Percentiles rank a stretch among this genome's conserved stretches.
Conservation (phyloP, 2,329 filamentous ascomycete genomes). For the Calonectria montana region DNA sequence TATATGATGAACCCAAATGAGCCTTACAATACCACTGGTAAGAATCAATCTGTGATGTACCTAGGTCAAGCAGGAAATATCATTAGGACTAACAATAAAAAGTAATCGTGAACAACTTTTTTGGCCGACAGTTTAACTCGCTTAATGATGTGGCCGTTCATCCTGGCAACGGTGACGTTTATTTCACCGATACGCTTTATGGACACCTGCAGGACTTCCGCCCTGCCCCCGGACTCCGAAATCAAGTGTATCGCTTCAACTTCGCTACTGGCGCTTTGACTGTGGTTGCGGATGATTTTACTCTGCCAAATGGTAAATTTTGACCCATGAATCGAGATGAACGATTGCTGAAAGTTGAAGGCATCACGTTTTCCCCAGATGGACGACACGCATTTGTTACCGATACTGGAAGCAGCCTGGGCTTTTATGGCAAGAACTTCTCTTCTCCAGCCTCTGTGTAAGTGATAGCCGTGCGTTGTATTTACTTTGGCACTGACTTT, state of each 20-base stretch:
- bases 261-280: slow-evolving; percentile 61
- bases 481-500: neutral
- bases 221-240: slow-evolving; percentile 61
- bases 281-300: slow-evolving; percentile 69
- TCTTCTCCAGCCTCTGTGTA: slow-evolving; percentile 57
- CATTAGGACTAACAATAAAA: neutral
- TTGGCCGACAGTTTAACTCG: slow-evolving; percentile 70
- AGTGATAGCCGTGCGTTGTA: neutral
- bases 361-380: slow-evolving; percentile 67
- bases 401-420: slow-evolving; percentile 62
- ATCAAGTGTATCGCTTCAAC: slow-evolving; percentile 69
- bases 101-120: slow-evolving; percentile 69
- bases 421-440: slow-evolving; percentile 54
- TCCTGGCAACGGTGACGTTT: slow-evolving; percentile 64
- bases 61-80: neutral
- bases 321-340: rapidly evolving
- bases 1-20: slow-evolving; percentile 45
- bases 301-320: slow-evolving; percentile 61
- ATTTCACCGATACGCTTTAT: slow-evolving; percentile 73
- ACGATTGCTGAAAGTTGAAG: slow-evolving; percentile 39
- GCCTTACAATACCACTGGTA: slow-evolving; percentile 64
- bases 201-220: slow-evolving; percentile 70
- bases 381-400: slow-evolving; percentile 65
- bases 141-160: slow-evolving; percentile 69
- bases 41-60: slow-evolving; percentile 13